Evolutionary conservation across 2,329 filamentous ascomycete genomes (phyloP).

Genomic region (Fusarium mexicanum): DNA sequence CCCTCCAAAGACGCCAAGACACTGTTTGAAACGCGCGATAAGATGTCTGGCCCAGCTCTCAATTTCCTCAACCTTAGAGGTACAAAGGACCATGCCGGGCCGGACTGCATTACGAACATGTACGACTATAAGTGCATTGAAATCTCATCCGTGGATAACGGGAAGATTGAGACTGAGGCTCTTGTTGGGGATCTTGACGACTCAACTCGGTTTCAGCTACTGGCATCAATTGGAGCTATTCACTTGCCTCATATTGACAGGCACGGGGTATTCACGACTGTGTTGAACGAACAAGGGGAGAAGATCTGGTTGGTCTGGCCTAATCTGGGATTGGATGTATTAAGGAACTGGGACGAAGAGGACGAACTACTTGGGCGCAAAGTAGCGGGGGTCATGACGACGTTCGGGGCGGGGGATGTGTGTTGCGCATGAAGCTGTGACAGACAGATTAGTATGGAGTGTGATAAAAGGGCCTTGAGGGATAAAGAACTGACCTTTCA

Average conservation of each 20-base stretch:
- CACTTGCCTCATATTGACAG: neutral
- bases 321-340: neutral
- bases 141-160: accelerated
- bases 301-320: neutral
- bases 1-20: neutral
- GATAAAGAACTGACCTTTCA: neutral
- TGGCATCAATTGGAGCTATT: neutral
- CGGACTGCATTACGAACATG: neutral
- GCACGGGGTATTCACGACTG: neutral
- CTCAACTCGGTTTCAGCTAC: neutral
- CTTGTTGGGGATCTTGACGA: neutral
- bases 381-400: neutral
- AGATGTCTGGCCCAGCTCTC: neutral
- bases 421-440: neutral
- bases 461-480: too few relatives aligned
- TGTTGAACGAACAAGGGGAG: neutral
- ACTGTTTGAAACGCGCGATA: neutral
- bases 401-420: neutral
- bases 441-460: neutral
- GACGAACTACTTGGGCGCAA: neutral
- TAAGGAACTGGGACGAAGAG: neutral
- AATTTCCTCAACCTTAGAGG: neutral
- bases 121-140: neutral
- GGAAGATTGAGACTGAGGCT: neutral
- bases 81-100: neutral